Conservation (phyloP, 1,284 basidiomycete species). For the Moesziomyces parantarcticus region DNA sequence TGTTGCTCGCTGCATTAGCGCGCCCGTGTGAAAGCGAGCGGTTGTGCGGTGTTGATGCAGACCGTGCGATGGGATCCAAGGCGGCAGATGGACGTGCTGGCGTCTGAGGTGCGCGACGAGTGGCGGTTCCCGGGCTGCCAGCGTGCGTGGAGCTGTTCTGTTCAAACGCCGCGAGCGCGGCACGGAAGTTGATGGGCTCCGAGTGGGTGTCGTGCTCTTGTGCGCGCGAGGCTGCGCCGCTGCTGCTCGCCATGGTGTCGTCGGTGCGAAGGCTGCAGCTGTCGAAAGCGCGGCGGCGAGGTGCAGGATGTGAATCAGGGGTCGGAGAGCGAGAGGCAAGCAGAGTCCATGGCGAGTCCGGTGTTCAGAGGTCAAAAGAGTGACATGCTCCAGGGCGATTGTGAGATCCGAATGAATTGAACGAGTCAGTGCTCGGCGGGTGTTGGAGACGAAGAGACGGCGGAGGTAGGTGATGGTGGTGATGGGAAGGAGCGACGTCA, state of each 20-base stretch:
- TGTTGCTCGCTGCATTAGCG: constrained; percentile 2
- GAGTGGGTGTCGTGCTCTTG: constrained; percentile 7
- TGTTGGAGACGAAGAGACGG: background rate
- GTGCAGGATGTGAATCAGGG: too few relatives aligned
- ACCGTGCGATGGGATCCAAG: constrained; percentile 28
- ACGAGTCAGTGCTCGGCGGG: too few relatives aligned
- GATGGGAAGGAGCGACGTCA: background rate
- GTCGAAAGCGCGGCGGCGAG: background rate
- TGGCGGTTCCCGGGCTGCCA: background rate
- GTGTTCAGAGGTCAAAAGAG: background rate
- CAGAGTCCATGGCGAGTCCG: too few relatives aligned
- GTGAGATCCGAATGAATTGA: too few relatives aligned
- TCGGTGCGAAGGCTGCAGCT: background rate
- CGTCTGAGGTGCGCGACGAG: constrained; percentile 14
- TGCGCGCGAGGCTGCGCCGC: background rate
- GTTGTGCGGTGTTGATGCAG: constrained; percentile 28
- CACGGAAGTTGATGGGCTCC: constrained; percentile 44
- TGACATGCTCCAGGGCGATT: too few relatives aligned
- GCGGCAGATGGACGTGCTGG: constrained; percentile 19
- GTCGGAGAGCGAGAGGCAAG: too few relatives aligned
- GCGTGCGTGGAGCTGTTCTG: constrained; percentile 4
- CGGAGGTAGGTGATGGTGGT: background rate
- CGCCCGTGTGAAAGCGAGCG: too few relatives aligned
- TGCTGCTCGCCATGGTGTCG: constrained; percentile 12
- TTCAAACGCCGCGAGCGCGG: constrained; percentile 44